Evolutionary conservation across 2,329 filamentous ascomycete genomes (phyloP).

Genomic region (Parasarocladium wereldwijsianum): DNA sequence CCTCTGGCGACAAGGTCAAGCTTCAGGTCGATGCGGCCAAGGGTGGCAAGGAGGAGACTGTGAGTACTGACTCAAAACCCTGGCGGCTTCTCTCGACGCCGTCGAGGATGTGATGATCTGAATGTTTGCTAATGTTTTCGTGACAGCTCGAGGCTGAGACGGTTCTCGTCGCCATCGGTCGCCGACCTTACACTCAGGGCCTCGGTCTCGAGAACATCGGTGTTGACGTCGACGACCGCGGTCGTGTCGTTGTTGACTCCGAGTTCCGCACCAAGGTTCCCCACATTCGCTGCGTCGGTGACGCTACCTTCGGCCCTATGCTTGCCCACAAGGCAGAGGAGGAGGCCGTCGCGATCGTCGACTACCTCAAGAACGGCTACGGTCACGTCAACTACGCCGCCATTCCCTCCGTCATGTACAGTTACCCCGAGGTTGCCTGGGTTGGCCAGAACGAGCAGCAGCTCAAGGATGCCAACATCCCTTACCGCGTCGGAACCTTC

Average conservation of each 20-base stretch:
- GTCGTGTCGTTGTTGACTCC: conserved; percentile 91
- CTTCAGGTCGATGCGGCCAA: conserved; percentile 84
- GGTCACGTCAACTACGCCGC: conserved; percentile 98
- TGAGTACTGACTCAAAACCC: conserved; percentile 30
- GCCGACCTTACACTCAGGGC: conserved; percentile 83
- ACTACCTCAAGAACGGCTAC: conserved; percentile 96
- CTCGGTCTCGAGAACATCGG: conserved; percentile 91
- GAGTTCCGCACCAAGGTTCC: conserved; percentile 97
- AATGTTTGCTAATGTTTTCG: conserved; percentile 11
- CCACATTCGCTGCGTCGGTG: conserved; percentile 93
- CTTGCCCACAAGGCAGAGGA: conserved; percentile 99
- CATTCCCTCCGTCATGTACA: conserved; percentile 99
- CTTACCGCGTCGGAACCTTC: conserved; percentile 89
- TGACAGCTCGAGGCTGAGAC: conserved; percentile 78
- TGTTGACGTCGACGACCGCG: conserved; percentile 80
- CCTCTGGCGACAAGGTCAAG: conserved; percentile 60
- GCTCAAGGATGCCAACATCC: conserved; percentile 74
- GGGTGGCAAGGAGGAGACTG: conserved; percentile 86
- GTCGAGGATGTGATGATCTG: too few species aligned
- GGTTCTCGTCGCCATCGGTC: conserved; percentile 91
- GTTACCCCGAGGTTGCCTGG: conserved; percentile 95
- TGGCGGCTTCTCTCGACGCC: too few species aligned
- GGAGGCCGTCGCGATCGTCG: conserved; percentile 84
- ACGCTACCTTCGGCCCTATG: conserved; percentile 96
- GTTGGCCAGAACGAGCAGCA: conserved; percentile 96